Percentiles rank a stretch among this genome's conserved stretches.
phyloP scores from a whole-genome alignment of 768 basidiomycete species.

The Trametes maxima region DNA sequence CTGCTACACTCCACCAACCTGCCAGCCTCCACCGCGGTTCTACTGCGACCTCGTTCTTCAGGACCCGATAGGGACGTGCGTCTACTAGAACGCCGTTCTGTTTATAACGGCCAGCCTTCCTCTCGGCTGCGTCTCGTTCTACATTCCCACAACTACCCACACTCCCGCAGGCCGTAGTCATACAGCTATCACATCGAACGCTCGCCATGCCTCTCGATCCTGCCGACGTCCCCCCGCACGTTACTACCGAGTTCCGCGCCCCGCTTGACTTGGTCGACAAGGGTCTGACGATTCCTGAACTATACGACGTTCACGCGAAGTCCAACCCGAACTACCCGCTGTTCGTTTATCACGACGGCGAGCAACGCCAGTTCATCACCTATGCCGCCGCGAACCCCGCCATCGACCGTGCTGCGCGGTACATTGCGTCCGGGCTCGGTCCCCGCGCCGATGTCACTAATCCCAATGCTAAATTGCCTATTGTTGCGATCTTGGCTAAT shows the following conservation, averaged over 20 bases:
- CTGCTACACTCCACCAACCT: too few species aligned
- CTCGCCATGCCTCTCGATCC: conserved; percentile 3
- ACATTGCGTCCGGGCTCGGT: background rate
- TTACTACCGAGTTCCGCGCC: conserved; percentile 1
- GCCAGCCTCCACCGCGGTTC: too few species aligned
- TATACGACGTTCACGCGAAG: conserved; percentile 39
- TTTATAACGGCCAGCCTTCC: too few species aligned
- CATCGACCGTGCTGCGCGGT: conserved; percentile 32
- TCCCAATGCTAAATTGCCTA: conserved; percentile 10
- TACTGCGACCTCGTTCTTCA: too few species aligned
- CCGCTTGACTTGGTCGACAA: conserved; percentile 2
- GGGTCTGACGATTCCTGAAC: conserved; percentile 32
- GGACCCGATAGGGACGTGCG: too few species aligned
- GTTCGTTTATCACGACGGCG: conserved; percentile 29
- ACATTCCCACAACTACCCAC: too few species aligned
- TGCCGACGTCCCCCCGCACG: conserved; percentile 3
- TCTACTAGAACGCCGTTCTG: too few species aligned
- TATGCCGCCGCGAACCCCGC: conserved; percentile 31
- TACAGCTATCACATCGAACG: too few species aligned
- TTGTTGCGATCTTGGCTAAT: conserved; percentile 30
- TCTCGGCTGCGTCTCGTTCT: too few species aligned
- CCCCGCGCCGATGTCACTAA: background rate
- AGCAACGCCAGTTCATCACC: conserved; percentile 21
- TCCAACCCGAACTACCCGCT: conserved; percentile 35
- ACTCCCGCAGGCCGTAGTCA: too few species aligned